Evolutionary conservation across 345 rosid genomes (phyloP).

Genomic region (Aquilaria yunnanensis): DNA sequence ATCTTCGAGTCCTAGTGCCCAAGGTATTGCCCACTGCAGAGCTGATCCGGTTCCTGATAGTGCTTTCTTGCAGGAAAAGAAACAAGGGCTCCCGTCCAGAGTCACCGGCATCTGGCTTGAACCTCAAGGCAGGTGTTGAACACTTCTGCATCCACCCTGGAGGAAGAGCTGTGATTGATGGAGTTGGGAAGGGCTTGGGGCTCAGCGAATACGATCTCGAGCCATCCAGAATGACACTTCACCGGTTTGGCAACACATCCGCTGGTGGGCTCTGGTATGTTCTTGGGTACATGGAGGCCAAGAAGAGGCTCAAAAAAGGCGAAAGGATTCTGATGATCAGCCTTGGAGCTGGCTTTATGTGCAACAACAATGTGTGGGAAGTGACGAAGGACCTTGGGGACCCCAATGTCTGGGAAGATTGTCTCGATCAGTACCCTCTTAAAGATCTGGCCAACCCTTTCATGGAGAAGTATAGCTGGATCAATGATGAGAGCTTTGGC

Average conservation of each 20-base stretch:
- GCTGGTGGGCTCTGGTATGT: constrained; percentile 87
- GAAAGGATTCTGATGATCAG: constrained; percentile 48
- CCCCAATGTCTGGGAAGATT: constrained; percentile 38
- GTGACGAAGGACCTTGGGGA: constrained; percentile 38
- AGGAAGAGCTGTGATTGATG: constrained; percentile 70
- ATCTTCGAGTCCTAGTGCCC: constrained; percentile 48
- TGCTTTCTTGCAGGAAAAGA: not conserved
- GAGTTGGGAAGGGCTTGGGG: constrained; percentile 46
- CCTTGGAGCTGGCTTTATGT: constrained; percentile 62
- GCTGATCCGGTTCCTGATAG: constrained; percentile 12
- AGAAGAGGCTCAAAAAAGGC: constrained; percentile 42
- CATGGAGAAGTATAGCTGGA: constrained; percentile 13
- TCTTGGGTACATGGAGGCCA: constrained; percentile 61
- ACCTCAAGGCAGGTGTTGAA: constrained; percentile 41
- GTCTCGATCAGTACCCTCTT: constrained; percentile 27
- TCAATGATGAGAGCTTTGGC: constrained; percentile 11
- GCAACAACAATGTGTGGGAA: constrained; percentile 55
- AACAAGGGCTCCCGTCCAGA: not conserved
- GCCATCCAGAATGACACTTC: constrained; percentile 79
- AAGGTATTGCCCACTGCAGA: constrained; percentile 47
- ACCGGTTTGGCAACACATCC: constrained; percentile 76
- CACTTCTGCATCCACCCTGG: constrained; percentile 66
- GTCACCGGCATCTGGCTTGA: constrained; percentile 17
- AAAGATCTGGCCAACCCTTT: constrained; percentile 8
- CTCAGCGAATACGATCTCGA: constrained; percentile 55